Base-by-base conservation (phyloP, 2,329 filamentous ascomycete genomes). In the Fusarium lateritium region DNA sequence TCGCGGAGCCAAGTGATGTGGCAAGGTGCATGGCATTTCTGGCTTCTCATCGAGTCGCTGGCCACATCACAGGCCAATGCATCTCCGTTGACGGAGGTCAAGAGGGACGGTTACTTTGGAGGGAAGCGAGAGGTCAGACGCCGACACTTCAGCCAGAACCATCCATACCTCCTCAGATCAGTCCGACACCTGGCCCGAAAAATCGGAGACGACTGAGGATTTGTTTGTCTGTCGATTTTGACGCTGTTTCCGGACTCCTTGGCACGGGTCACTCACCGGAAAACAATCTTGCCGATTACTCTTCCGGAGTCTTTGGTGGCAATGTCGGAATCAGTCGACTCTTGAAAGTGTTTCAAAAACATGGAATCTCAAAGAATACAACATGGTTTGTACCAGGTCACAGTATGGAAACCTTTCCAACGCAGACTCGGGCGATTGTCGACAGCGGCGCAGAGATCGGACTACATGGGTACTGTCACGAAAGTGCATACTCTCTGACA, bases 351-450 rank as follows among this genome's bases (percentile, higher is more conserved):
- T 56, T 56, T 7, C 21, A 14, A 8, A 56, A 50, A 0, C 34
- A 56, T 1, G 9, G 13, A 0, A 49, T 56, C 0, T 50, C 53
- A 0, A 11, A 50, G 0, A 0, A 19, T 1, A 11, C 39, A 0
- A 50, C 53, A 0, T 56, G 53, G 53, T 56, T 56, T 17, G 34
- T 56, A 2, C 53, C 53, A 3, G 53, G 53, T 1, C 53, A 56
- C 9, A 50, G 43, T 1, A 50, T 50, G 34, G 53, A 56, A 13
- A 56, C 33, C 9, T 56, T 50, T 1, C 53, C 53, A 5, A 4
- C 8, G 2, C 44, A 56, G 24, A 26, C 53, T 1, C 19, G 22
- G 0, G 44, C 43, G 0, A 56, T 56, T 3, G 3, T 56, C 46
- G 24, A 38, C 3, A 50, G 53, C 26, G 53, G 53, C 3, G 53